Conservation (phyloP, 2,329 filamentous ascomycete species). For the Penicillium sp. region DNA sequence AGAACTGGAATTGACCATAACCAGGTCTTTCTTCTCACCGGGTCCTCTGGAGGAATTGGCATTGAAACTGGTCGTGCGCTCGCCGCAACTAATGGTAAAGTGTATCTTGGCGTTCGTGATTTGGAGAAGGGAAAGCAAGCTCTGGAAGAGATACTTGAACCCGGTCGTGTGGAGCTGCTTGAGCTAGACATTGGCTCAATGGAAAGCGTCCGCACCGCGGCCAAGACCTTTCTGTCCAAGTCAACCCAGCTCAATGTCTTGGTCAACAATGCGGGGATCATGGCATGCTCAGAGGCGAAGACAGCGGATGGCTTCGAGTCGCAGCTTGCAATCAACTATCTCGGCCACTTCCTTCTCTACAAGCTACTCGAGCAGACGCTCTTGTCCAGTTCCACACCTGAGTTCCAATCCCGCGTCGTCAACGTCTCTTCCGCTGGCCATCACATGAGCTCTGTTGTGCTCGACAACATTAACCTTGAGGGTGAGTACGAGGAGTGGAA, state of each 20-base stretch:
- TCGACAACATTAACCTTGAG: background rate
- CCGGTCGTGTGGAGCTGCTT: background rate
- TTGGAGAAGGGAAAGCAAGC: background rate
- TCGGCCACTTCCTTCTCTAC: background rate
- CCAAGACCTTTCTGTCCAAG: background rate
- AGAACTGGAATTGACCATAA: background rate
- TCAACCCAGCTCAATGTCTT: background rate
- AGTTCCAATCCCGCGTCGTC: background rate
- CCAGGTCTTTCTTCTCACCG: background rate
- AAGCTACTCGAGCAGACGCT: background rate
- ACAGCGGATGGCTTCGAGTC: background rate
- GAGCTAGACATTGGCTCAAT: background rate
- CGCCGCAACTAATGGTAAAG: background rate
- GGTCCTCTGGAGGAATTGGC: background rate
- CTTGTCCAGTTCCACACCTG: background rate
- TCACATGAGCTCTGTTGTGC: background rate
- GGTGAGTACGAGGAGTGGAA: background rate
- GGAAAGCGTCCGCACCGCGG: background rate
- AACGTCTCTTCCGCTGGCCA: background rate
- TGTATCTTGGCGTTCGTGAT: background rate
- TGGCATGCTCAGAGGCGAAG: background rate
- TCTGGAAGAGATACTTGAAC: background rate
- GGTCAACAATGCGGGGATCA: background rate
- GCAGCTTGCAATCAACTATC: background rate
- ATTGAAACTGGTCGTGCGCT: background rate